Evolutionary conservation across 768 basidiomycete genomes (phyloP), one percentile per base, ranked within the genome.

Genomic region (Leccinum subgranulosum): DNA sequence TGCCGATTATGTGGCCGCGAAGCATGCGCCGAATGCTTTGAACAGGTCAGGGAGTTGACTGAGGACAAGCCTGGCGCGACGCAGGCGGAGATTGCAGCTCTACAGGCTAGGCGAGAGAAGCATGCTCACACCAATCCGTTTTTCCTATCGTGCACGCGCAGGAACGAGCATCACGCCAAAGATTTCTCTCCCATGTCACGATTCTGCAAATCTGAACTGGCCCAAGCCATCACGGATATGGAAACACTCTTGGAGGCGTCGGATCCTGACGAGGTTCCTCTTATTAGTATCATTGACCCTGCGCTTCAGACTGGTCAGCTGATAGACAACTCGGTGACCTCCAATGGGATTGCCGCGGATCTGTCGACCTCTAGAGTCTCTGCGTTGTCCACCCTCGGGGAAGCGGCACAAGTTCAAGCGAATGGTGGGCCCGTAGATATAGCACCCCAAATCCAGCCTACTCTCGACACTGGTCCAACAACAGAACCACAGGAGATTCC

Each of bases 1-100:
- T 96, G 94, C 69, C 81, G 88, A n/a, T 69, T 84, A 39, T 98
- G 95, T 70, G 95, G 92, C 5, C 84, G 92, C 10, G 95, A 97
- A 73, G 85, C 90, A 9, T 98, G 95, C 68, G 79, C 85, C 1
- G 89, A 92, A 58, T 97, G 95, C 68, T 90, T 84, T 65, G 77
- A 80, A 27, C 86, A 84, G 61, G 84, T 95, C 53, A 73, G 76
- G 55, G 83, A 85, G 14, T 74, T 89, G 34, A 90, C 87, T 9
- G 73, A 76, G 57, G 82, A 81, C 58, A 77, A 76, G 28, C 72
- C 77, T 2, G 78, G 76, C 31, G 80, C 81, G 4, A 74, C 75
- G 9, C 76, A 77, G 36, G 73, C 75, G 6, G 81, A 85, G 61
- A 72, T 80, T 7, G 75, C 78, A 6, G 79, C 78, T 29, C 72